Conservation (phyloP, 768 basidiomycete species). For the Candolleomyces eurysporus region DNA sequence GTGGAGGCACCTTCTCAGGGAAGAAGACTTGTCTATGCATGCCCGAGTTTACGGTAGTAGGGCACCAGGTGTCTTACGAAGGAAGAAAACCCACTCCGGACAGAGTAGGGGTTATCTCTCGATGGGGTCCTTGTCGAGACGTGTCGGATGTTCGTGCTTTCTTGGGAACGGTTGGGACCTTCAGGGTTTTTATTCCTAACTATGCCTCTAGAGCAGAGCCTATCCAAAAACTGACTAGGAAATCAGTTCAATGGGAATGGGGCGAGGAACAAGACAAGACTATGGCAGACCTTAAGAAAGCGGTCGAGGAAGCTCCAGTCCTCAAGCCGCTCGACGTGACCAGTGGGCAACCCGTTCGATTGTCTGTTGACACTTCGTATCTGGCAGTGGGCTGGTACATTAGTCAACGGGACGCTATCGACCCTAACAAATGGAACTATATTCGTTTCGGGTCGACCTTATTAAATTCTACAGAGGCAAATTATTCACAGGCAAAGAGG, state of each 20-base stretch:
- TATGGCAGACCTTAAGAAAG: slow-evolving; percentile 22
- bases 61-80: slow-evolving; percentile 35
- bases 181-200: slow-evolving; percentile 30
- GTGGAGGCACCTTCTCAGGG: no score
- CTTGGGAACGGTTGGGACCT: slow-evolving; percentile 25
- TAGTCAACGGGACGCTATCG: slow-evolving; percentile 21
- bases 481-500: slow-evolving; percentile 18
- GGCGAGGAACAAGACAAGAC: slow-evolving; percentile 21
- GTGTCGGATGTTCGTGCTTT: slow-evolving; percentile 26
- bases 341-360: slow-evolving; percentile 21
- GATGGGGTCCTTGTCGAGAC: slow-evolving; percentile 22
- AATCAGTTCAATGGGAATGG: no score
- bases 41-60: no score
- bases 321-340: slow-evolving; percentile 32
- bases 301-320: slow-evolving; percentile 15
- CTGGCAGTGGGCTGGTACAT: slow-evolving; percentile 34
- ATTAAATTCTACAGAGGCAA: slow-evolving; percentile 19
- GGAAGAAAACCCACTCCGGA: slow-evolving; percentile 22
- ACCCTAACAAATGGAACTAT: slow-evolving; percentile 18
- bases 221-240: no score
- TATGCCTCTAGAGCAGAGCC: no score
- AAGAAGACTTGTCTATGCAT: no score
- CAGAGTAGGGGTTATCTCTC: slow-evolving; percentile 21
- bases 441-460: slow-evolving; percentile 13
- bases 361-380: slow-evolving; percentile 35